Evolutionary conservation across 2,329 filamentous ascomycete genomes (phyloP).

Genomic region (Boeremia lycopersici): DNA sequence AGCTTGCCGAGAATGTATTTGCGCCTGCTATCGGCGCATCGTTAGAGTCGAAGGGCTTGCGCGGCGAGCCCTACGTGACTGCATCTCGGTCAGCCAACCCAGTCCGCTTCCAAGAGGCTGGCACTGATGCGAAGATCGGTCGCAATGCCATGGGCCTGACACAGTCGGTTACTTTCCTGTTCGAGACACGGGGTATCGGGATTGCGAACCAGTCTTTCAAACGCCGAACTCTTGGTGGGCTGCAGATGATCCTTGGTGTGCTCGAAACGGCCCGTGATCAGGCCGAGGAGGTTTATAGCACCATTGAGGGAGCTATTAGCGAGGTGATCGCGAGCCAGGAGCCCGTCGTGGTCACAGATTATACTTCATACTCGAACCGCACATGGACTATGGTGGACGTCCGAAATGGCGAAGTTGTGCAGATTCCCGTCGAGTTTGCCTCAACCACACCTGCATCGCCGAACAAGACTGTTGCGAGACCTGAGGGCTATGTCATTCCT

Average conservation of each 20-base stretch:
- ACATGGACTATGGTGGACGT: conserved; percentile 46
- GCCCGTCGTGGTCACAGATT: conserved; percentile 43
- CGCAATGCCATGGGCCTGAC: conserved; percentile 47
- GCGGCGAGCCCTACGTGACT: conserved; percentile 45
- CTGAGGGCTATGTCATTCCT: conserved; percentile 46
- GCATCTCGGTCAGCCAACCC: conserved; percentile 30
- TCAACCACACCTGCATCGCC: conserved; percentile 43
- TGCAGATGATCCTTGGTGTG: conserved; percentile 44
- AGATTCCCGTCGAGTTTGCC: conserved; percentile 43
- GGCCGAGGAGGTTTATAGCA: conserved; percentile 30
- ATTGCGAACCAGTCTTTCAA: conserved; percentile 45
- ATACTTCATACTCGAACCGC: conserved; percentile 30
- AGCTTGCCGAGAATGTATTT: conserved; percentile 44
- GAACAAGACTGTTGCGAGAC: conserved; percentile 42
- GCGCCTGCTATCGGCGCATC: conserved; percentile 40
- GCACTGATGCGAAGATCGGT: conserved; percentile 46
- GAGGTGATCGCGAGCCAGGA: conserved; percentile 33
- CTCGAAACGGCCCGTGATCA: conserved; percentile 43
- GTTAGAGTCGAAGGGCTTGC: conserved; percentile 33
- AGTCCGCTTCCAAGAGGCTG: conserved; percentile 40
- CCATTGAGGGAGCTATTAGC: conserved; percentile 36
- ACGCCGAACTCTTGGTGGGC: conserved; percentile 39
- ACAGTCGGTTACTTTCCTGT: conserved; percentile 45
- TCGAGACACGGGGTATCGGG: conserved; percentile 45
- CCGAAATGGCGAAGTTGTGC: conserved; percentile 37